Evolutionary conservation across 306 rosid species (phyloP), one percentile per base, ranked within the genome.

Genomic region (Casuarina glauca): DNA sequence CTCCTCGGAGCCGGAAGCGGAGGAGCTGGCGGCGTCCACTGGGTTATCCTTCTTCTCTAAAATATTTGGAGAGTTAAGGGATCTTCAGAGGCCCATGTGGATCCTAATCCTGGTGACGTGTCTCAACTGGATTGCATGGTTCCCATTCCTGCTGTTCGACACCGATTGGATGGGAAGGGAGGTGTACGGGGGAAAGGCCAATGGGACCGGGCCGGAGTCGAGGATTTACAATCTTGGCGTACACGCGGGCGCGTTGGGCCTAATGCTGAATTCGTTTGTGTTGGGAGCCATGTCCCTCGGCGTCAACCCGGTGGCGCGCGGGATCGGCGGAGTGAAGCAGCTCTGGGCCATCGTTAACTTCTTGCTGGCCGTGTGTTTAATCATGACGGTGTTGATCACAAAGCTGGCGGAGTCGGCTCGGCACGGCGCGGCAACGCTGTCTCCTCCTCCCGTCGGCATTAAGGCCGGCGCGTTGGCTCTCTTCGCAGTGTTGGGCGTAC

Each of bases 121-220:
- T 20, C 82, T 92, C 0, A 95, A 95, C 10, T 95, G 98, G 97
- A 66, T 92, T 36, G 98, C 96, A 0, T 95, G 98, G 97, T 95
- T 92, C 50, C 97, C 97, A 0, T 95, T 95, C 84, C 20, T 95
- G 73, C 64, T 95, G 41, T 95, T 84, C 72, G 97, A 95, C 79
- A 95, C 98, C 0, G 98, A 95, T 62, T 95, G 98, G 98, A 95
- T 91, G 98, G 98, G 98, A 1, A 49, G 12, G 8, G 98, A 95
- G 78, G 97, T 95, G 39, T 95, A 83, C 41, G 98, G 98, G 0
- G 98, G 98, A 3, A 70, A 55, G n/a, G 92, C 84, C 32, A 1
- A 26, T 0, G 87, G 87, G 2, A 43, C 79, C 60, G 90, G 89
- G 0, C 87, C 85, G 2, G 41, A 81, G 60, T 89, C 89, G 1